Evolutionary conservation across 1,284 basidiomycete species (phyloP), one percentile per base, ranked within the genome.

Genomic region (Cutaneotrichosporon mucoides): DNA sequence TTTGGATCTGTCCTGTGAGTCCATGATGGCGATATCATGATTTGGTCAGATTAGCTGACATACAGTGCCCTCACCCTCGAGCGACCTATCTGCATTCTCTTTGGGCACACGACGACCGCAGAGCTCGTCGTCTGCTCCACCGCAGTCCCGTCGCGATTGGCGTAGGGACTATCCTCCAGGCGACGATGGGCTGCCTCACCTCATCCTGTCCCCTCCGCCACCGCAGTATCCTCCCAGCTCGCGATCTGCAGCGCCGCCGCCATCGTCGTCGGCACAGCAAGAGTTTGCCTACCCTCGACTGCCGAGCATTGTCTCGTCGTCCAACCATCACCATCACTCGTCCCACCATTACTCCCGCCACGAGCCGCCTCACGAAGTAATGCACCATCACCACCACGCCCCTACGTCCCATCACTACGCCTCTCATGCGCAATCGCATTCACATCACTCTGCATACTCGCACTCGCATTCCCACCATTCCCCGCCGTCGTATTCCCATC

Each of bases 51-150:
- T 37, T 38, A 15, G 33, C n/a, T 34, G 9, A 50, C 34, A 49
- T 13, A 33, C 35, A 45, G 68, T 66, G 24, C 59, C 65, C 12
- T 62, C 66, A 1, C 70, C 68, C 1, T 66, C 71, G 0, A 64
- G 64, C 13, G 71, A 75, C 56, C 59, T 75, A 10, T 68, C 69
- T 5, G 70, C 69, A 1, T 75, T 73, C 48, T 72, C 73, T 3
- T 59, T 75, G 3, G 68, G 66, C 6, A 41, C 38, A 33, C 13
- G 51, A 6, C 38, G 57, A 15, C 57, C 57, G 10, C 40, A 43
- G 34, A 49, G 52, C 12, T 51, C 55, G 1, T 53, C 56, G 9
- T 47, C 55, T 24, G 55, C 59, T 12, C 59, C 47, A 8, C 38
- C 56, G 43, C 49, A 48, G 4, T 36, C 37, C 4, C 59, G 55